Evolutionary conservation across 257 asterid genomes (phyloP), one percentile per base, ranked within the genome.

Genomic region (Scutellaria barbata): DNA sequence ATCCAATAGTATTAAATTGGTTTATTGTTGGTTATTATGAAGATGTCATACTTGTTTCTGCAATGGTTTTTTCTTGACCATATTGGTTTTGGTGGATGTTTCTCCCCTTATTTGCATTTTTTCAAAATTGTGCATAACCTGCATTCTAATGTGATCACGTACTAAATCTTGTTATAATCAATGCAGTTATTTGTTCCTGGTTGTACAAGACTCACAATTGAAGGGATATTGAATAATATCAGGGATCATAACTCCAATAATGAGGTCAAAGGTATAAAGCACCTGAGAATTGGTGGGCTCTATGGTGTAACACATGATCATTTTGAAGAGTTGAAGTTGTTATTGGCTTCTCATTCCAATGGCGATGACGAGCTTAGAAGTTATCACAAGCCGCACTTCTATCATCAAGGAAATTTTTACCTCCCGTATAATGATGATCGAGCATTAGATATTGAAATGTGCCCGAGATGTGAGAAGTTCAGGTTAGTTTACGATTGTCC

Each of bases 401-500:
- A 76, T 76, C 71, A 74, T 47, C 80, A 89, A 30, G 87, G 88
- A 56, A 84, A 84, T 8, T 54, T 77, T 46, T 87, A 89, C 76
- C 81, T 87, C 22, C 84, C 86, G 41, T 71, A 72, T 55, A 91
- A 94, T 51, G 98, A 94, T 76, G 86, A 86, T 51, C 90, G 92
- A 25, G 80, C 87, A 9, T 59, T 94, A 43, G 98, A 94, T 67
- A 78, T 94, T 71, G 96, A 94, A 66, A 69, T 74, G 79, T 94
- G 98, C 74, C 96, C 97, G 3, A 75, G 69, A 56, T 94, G 98
- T 55, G 84, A 85, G 67, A 83, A 87, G n/a, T 74, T 78, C 30
- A 80, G 81, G 81, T 42, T 90, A 86, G 92, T 94, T 30, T 94
- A 89, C 54, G 97, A 94, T 77, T 94, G 98, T 61, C 96, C 98